Conservation (phyloP, 108 stramenopile species). For the Epithemia pelagica region DNA sequence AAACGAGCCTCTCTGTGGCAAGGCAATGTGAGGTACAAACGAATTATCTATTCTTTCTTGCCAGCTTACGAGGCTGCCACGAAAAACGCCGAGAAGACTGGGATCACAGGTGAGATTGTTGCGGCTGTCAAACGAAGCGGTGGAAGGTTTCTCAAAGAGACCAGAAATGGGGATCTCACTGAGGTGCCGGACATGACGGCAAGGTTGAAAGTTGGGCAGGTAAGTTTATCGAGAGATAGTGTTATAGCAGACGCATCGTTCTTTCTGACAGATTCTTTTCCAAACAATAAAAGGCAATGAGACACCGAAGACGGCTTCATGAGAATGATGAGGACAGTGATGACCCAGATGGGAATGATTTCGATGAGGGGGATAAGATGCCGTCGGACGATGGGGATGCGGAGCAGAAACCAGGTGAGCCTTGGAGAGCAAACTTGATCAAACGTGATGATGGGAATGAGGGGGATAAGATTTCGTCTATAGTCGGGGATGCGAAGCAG, state of each 20-base stretch:
- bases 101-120: slow-evolving; percentile 68
- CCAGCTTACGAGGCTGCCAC: slow-evolving; percentile 29
- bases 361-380: not conserved
- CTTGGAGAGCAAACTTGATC: too few species aligned
- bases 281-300: not conserved
- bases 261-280: not conserved
- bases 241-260: not conserved
- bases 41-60: slow-evolving; percentile 40
- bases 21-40: slow-evolving; percentile 61
- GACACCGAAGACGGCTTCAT: not conserved
- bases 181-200: not conserved
- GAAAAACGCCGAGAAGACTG: slow-evolving; percentile 51
- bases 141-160: slow-evolving; percentile 73
- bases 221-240: not conserved
- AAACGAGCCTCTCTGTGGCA: not conserved
- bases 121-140: slow-evolving; percentile 42
- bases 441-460: too few species aligned
- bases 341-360: not conserved
- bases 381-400: not conserved
- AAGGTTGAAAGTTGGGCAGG: not conserved
- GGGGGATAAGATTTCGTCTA: too few species aligned
- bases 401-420: not conserved
- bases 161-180: not conserved
- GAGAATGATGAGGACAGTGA: not conserved
- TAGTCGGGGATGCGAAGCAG: too few species aligned